Percentiles rank a stretch among this genome's conserved stretches.
Evolutionary conservation across 2,329 filamentous ascomycete genomes (phyloP).

Genomic region (Xylaria sp.): DNA sequence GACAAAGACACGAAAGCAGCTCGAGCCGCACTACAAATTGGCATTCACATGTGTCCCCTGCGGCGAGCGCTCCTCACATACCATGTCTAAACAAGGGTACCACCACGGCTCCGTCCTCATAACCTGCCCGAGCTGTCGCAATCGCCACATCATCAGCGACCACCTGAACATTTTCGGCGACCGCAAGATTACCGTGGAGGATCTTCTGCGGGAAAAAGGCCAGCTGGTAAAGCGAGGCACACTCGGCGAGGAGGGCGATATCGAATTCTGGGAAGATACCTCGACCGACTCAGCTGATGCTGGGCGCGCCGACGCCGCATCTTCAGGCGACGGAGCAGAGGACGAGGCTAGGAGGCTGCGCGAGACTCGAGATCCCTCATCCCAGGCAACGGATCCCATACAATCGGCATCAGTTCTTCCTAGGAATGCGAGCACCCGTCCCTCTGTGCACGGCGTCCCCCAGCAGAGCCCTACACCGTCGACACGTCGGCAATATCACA

Average conservation of each 20-base stretch:
- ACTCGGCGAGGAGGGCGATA: conserved; percentile 79
- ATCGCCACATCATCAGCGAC: conserved; percentile 91
- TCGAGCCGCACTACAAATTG: conserved; percentile 80
- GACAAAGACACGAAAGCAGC: conserved; percentile 46
- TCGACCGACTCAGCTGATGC: conserved; percentile 39
- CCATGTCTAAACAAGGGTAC: conserved; percentile 93
- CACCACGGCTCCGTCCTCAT: conserved; percentile 90
- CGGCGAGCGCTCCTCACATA: conserved; percentile 80
- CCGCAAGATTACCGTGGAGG: conserved; percentile 75
- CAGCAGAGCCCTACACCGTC: conserved; percentile 37
- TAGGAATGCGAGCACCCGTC: conserved; percentile 31
- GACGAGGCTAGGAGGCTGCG: conserved; percentile 21
- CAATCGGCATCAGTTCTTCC: conserved; percentile 26
- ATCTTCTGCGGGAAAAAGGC: conserved; percentile 80
- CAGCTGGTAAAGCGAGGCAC: conserved; percentile 76
- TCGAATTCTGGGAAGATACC: conserved; percentile 91
- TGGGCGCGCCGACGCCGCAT: conserved; percentile 15
- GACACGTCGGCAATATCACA: conserved; percentile 42
- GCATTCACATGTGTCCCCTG: conserved; percentile 95
- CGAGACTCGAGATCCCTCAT: conserved; percentile 35
- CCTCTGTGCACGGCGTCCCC: conserved; percentile 30
- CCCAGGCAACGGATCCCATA: conserved; percentile 31
- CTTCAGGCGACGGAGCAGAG: not conserved
- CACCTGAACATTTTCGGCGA: conserved; percentile 84
- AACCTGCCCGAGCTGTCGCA: conserved; percentile 85